A percentile compares a stretch with the other conserved stretches of the same genome.
These are phyloP conservation scores for Ascochyta clinopodiicola DNA, from an alignment of 2,329 filamentous ascomycete species.

Conservation along the genomic window DNA sequence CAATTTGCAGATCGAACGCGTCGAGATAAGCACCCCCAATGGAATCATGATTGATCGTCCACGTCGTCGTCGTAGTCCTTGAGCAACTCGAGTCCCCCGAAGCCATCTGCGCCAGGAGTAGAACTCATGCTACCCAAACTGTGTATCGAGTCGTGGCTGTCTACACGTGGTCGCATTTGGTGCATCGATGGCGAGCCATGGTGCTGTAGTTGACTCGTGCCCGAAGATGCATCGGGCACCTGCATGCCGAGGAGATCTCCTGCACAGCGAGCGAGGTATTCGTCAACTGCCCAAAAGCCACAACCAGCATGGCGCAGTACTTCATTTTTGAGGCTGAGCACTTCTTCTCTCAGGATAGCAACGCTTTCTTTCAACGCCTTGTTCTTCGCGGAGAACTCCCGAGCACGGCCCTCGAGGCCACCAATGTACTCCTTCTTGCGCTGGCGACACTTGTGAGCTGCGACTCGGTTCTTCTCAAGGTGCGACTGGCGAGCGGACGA, in stretches of 20 bases:
- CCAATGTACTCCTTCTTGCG: constrained; percentile 68
- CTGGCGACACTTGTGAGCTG: constrained; percentile 75
- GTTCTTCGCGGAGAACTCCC: constrained; percentile 47
- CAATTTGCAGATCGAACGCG: not conserved
- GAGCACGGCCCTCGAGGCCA: constrained; percentile 56
- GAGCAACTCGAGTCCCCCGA: constrained; percentile 43
- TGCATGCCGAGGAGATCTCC: constrained; percentile 43
- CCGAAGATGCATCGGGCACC: constrained; percentile 7
- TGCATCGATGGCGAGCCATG: not conserved
- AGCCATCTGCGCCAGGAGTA: constrained; percentile 25
- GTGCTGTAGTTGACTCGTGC: constrained; percentile 7
- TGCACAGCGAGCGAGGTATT: constrained; percentile 47
- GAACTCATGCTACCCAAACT: constrained; percentile 21
- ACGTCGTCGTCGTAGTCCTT: constrained; percentile 36
- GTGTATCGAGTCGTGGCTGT: constrained; percentile 23
- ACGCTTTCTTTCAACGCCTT: constrained; percentile 45
- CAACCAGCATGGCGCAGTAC: constrained; percentile 47
- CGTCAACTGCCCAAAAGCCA: constrained; percentile 47
- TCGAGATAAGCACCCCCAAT: not conserved
- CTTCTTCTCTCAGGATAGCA: constrained; percentile 43
- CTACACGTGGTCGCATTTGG: constrained; percentile 12
- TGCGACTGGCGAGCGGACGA: constrained; percentile 46
- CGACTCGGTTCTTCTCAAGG: constrained; percentile 73
- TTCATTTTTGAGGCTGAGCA: constrained; percentile 47
- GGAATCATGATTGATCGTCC: not conserved